Percentiles rank a stretch among this genome's conserved stretches.
Conservation (phyloP, 768 basidiomycete species). For the Hydnomerulius pinastri region DNA sequence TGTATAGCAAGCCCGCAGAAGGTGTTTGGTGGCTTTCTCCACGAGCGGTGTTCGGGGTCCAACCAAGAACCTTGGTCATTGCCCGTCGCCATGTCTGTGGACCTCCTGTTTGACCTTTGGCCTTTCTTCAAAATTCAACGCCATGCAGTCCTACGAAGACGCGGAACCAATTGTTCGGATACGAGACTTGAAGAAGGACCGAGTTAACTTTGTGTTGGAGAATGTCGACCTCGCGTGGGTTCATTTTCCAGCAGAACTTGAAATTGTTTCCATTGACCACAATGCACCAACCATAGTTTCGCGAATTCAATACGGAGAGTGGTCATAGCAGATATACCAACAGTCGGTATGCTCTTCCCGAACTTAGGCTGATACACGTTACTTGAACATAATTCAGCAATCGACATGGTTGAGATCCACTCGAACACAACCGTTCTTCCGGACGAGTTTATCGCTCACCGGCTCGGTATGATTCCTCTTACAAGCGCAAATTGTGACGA, state of each 20-base stretch:
- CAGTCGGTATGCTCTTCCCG: conserved; percentile 68
- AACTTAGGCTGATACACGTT: background rate
- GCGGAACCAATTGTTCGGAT: conserved; percentile 75
- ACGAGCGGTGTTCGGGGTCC: conserved; percentile 25
- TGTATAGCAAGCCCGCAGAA: too few relatives aligned
- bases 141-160: conserved; percentile 39
- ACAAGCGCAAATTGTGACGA: conserved; percentile 87
- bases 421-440: conserved; percentile 91
- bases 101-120: background rate
- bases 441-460: conserved; percentile 97
- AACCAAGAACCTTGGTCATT: background rate
- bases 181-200: conserved; percentile 80
- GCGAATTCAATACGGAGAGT: conserved; percentile 94
- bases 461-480: conserved; percentile 92
- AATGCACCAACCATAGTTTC: conserved; percentile 54
- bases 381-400: conserved; percentile 55
- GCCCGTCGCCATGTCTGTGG: too few relatives aligned
- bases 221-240: conserved; percentile 96
- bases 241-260: background rate
- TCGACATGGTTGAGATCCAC: conserved; percentile 94
- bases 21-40: background rate
- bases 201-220: conserved; percentile 89
- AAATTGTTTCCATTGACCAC: conserved; percentile 9
- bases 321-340: conserved; percentile 96
- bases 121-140: background rate